Base-by-base conservation (phyloP, 2,329 filamentous ascomycete genomes). In the Fusarium heterosporum region DNA sequence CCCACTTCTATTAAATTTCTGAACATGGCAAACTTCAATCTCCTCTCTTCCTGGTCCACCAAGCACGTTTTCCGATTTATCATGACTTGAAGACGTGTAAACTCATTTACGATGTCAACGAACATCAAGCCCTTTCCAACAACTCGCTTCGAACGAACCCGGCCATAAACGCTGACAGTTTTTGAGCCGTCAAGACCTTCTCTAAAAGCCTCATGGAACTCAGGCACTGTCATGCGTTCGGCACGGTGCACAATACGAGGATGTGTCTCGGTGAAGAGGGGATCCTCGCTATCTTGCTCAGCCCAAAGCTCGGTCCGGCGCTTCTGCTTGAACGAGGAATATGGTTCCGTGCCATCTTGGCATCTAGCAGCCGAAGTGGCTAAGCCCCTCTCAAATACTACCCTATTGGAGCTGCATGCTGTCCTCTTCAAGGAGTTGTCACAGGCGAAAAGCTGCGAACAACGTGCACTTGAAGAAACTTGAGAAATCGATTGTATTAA, bases 91-190 rank as follows among this genome's bases (percentile, higher is more conserved):
- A 96, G 78, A 66, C 85, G 87, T 69, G 88, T 80, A 57, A 89
- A 90, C 74, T 93, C 88, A 76, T 93, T 89, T 69, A 89, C 83
- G 48, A 98, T 81, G 78, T 96, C 91, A 69, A 97, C 78, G 78
- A 99, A 99, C 66, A 93, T 83, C 71, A 99, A 88, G 78, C 91
- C 93, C 71, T 87, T 89, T 69, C 94, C 90, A 54, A 88, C 85
- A 46, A 87, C 83, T 64, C 93, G 91, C 74, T 91, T 86, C 45
- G 89, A 89, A 73, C 85, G 84, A 66, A 97, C 84, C 75, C 93
- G 93, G 78, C 93, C 93, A 51, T 72, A 74, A 30, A 80, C 59
- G 19, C 69, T 75, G 47, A 80, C 72, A 38, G 67, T 38, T 26
- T 65, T 60, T 41, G 73, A 64, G 40, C 75, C 76, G 39, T 68